phyloP scores from a whole-genome alignment of 257 asterid genomes.

The Primulina tabacum region DNA sequence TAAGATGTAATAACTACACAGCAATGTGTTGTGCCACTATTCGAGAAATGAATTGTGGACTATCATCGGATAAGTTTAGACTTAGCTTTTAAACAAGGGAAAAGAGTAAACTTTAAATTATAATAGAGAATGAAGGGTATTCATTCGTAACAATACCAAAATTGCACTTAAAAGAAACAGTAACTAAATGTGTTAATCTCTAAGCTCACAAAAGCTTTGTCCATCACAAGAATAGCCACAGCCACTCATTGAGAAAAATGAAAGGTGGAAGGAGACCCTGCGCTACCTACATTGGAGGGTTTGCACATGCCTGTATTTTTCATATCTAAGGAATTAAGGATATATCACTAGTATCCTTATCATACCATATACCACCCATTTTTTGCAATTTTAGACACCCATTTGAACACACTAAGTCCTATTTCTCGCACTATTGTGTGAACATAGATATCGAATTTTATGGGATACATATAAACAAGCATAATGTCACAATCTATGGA shows the following conservation, averaged over 20 bases:
- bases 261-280: background rate
- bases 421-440: background rate
- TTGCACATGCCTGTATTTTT: background rate
- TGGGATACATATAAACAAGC: background rate
- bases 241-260: conserved; percentile 4
- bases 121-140: background rate
- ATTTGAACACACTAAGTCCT: background rate
- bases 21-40: background rate
- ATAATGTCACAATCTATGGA: background rate
- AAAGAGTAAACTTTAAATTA: no score
- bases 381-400: background rate
- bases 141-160: background rate
- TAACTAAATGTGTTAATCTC: background rate
- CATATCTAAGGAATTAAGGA: background rate
- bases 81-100: background rate
- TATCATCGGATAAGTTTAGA: background rate
- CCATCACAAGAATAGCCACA: background rate
- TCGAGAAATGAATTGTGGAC: background rate
- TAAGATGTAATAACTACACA: background rate
- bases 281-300: background rate
- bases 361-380: background rate
- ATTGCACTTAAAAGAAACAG: background rate
- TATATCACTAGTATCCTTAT: background rate
- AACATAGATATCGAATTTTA: no score
- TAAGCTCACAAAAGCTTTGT: conserved; percentile 2